Conservation (phyloP, 345 rosid genomes). For the Nephelium lappaceum region DNA sequence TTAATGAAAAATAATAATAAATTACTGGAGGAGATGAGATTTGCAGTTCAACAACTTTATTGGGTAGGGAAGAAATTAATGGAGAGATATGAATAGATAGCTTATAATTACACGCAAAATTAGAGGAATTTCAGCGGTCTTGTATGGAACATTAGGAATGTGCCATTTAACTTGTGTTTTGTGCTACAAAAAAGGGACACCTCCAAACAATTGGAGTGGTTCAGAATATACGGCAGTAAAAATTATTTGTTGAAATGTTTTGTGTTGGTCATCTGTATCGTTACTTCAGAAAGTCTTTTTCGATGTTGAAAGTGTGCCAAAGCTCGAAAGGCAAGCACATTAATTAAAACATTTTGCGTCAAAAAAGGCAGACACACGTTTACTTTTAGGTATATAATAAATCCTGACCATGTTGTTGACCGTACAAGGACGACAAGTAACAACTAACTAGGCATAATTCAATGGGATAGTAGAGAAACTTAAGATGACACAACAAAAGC, state of each 20-base stretch:
- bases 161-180: not conserved
- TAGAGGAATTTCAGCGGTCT: conserved; percentile 4
- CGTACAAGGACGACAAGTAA: not conserved
- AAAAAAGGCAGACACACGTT: not conserved
- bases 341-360: not conserved
- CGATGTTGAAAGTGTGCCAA: not conserved
- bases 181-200: conserved; percentile 8
- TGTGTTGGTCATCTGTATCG: conserved; percentile 3
- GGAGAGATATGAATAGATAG: not conserved
- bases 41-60: conserved; percentile 43
- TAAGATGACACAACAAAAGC: not conserved
- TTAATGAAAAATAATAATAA: not conserved
- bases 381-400: not conserved
- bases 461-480: not conserved
- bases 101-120: conserved; percentile 15
- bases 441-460: not conserved
- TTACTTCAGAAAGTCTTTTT: not conserved
- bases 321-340: not conserved
- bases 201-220: conserved; percentile 12
- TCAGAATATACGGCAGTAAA: not conserved
- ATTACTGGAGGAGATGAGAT: conserved; percentile 9
- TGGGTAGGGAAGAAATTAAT: conserved; percentile 20
- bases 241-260: not conserved
- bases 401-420: not conserved
- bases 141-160: not conserved